Conservation (phyloP, 495 filamentous ascomycete genomes). For the Penicillium crystallinum region DNA sequence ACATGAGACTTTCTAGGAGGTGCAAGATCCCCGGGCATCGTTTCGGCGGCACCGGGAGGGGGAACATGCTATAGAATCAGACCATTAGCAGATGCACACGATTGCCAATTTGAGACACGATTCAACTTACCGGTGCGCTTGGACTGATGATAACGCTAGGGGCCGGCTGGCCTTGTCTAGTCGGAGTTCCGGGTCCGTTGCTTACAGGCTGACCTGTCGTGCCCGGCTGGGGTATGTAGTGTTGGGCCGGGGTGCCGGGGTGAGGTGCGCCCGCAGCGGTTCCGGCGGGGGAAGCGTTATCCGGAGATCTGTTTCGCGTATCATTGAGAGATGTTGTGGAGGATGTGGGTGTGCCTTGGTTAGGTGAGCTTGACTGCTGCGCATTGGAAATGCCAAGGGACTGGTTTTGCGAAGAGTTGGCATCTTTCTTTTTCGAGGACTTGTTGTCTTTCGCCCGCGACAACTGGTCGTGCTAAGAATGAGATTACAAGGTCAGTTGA, state of each 20-base stretch:
- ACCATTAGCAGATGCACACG: constrained; percentile 18
- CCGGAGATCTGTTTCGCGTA: constrained; percentile 71
- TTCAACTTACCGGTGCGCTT: constrained; percentile 75
- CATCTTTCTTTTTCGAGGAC: constrained; percentile 88
- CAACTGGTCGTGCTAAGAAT: constrained; percentile 72
- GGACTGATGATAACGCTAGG: constrained; percentile 96
- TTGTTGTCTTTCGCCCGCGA: constrained; percentile 93
- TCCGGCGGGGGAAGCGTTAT: constrained; percentile 51
- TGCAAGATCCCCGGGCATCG: constrained; percentile 96
- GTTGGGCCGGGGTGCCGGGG: constrained; percentile 29
- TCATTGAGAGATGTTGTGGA: constrained; percentile 86
- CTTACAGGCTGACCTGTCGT: constrained; percentile 36
- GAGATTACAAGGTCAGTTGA: constrained; percentile 31
- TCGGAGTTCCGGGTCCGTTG: constrained; percentile 64
- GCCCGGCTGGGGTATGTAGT: constrained; percentile 30
- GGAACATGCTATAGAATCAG: constrained; percentile 67
- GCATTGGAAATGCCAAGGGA: constrained; percentile 37
- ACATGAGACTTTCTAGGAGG: constrained; percentile 90
- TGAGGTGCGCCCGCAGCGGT: constrained; percentile 15
- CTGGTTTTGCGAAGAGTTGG: constrained; percentile 61
- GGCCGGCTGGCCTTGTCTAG: constrained; percentile 60
- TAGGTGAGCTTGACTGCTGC: constrained; percentile 59
- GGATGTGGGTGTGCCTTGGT: constrained; percentile 69
- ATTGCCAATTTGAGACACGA: neutral
- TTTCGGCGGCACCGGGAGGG: constrained; percentile 89